A percentile compares a stretch with the other conserved stretches of the same genome.
Conservation (phyloP, 495 filamentous ascomycete species). For the Lasiosphaeria miniovina region DNA sequence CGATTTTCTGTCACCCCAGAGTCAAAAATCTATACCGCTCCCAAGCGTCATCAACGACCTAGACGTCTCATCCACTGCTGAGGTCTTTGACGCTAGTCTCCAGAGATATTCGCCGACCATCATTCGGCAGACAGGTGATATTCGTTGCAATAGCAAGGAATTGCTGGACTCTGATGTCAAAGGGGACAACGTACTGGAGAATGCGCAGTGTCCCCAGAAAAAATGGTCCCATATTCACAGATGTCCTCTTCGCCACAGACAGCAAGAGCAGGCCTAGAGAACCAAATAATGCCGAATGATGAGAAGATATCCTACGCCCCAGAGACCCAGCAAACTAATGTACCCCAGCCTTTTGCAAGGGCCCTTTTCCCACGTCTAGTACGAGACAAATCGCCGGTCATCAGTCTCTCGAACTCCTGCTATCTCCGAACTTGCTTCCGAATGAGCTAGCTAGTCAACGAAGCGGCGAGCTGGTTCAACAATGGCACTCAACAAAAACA, state of each 20-base stretch:
- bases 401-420: constrained; percentile 45
- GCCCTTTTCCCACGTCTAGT: constrained; percentile 47
- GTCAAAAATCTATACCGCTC: constrained; percentile 5
- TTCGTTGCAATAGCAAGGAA: constrained; percentile 16
- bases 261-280: neutral
- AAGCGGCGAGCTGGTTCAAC: constrained; percentile 35
- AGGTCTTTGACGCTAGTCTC: constrained; percentile 14
- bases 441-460: constrained; percentile 53
- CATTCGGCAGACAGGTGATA: neutral
- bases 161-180: constrained; percentile 37
- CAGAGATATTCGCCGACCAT: constrained; percentile 11
- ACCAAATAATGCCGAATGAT: neutral
- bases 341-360: constrained; percentile 41
- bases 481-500: too few species aligned
- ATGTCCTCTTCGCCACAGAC: neutral
- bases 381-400: constrained; percentile 50
- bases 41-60: constrained; percentile 15
- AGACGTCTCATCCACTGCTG: constrained; percentile 1
- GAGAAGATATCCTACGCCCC: neutral
- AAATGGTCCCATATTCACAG: neutral
- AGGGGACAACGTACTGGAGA: constrained; percentile 32
- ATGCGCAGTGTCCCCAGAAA: constrained; percentile 13
- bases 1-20: neutral
- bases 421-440: constrained; percentile 60
- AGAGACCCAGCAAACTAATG: neutral